Evolutionary conservation across 2,329 filamentous ascomycete genomes (phyloP).

Genomic region (Botrytis byssoidea): DNA sequence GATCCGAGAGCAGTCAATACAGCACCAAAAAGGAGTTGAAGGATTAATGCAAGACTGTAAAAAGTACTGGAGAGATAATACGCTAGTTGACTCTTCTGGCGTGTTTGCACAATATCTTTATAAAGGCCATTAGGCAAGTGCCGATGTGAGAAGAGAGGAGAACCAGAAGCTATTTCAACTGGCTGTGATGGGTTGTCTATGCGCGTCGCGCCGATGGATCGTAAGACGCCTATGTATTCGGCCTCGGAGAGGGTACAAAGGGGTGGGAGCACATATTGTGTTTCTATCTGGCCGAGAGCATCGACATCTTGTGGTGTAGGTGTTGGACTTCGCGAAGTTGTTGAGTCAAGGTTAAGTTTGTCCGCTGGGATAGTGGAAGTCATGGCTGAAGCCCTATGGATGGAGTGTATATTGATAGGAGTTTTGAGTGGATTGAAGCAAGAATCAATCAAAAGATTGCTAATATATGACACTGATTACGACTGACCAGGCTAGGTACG

Average conservation of each 20-base stretch:
- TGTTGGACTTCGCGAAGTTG: background rate
- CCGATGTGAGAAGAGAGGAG: constrained; percentile 12
- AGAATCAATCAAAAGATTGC: background rate
- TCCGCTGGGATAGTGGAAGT: background rate
- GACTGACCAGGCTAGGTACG: background rate
- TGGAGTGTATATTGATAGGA: background rate
- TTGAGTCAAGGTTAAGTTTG: background rate
- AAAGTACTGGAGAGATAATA: constrained; percentile 29
- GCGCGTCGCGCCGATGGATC: constrained; percentile 5
- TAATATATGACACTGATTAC: background rate
- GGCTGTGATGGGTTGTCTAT: constrained; percentile 8
- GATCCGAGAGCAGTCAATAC: constrained; percentile 32
- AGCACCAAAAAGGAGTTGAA: constrained; percentile 33
- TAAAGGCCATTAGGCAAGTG: constrained; percentile 30
- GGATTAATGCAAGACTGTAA: constrained; percentile 28
- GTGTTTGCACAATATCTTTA: constrained; percentile 25
- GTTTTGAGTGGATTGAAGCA: too few relatives aligned
- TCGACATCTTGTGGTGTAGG: constrained; percentile 17
- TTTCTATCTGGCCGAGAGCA: constrained; percentile 12
- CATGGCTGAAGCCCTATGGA: background rate
- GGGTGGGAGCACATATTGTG: constrained; percentile 12
- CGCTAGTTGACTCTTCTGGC: constrained; percentile 22
- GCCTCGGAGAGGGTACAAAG: constrained; percentile 8
- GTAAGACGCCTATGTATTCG: constrained; percentile 6
- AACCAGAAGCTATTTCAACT: constrained; percentile 8